phyloP scores from a whole-genome alignment of 148 eudicot genomes.

The Bassia scoparia region DNA sequence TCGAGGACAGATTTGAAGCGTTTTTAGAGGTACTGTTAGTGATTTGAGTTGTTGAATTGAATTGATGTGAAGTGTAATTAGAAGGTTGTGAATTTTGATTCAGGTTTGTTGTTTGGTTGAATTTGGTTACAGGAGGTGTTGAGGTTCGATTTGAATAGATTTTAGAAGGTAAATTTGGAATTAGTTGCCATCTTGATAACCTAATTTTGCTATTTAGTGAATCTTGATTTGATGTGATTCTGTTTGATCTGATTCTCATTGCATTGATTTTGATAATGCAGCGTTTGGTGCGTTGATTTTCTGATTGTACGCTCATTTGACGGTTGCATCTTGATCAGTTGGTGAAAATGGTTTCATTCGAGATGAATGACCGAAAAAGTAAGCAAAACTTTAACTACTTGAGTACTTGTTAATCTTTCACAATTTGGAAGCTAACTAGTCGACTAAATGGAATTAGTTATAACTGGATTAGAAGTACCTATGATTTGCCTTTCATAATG shows the following conservation, averaged over 20 bases:
- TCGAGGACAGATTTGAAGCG: neutral
- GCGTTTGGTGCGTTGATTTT: neutral
- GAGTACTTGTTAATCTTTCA: too few relatives aligned
- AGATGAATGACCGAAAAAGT: conserved; percentile 71
- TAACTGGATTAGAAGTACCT: neutral
- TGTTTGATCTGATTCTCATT: neutral
- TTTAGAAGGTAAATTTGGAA: neutral
- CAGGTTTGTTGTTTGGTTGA: neutral
- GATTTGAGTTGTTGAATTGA: neutral
- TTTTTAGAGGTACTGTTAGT: neutral
- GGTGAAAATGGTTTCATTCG: conserved; percentile 50
- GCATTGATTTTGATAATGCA: conserved; percentile 4
- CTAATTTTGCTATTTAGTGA: neutral
- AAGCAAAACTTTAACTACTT: conserved; percentile 32
- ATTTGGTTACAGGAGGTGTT: neutral
- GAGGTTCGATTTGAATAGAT: neutral
- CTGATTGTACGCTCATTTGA: conserved; percentile 17
- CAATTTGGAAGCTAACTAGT: conserved; percentile 2
- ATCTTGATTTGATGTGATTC: conserved; percentile 5
- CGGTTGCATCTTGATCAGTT: conserved; percentile 8
- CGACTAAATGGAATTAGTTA: neutral
- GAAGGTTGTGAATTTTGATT: neutral
- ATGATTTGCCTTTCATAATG: neutral
- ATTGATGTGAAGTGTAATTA: neutral
- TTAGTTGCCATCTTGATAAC: neutral